Evolutionary conservation across 495 filamentous ascomycete genomes (phyloP).

Genomic region (Paragyromitra xinjiangensis): DNA sequence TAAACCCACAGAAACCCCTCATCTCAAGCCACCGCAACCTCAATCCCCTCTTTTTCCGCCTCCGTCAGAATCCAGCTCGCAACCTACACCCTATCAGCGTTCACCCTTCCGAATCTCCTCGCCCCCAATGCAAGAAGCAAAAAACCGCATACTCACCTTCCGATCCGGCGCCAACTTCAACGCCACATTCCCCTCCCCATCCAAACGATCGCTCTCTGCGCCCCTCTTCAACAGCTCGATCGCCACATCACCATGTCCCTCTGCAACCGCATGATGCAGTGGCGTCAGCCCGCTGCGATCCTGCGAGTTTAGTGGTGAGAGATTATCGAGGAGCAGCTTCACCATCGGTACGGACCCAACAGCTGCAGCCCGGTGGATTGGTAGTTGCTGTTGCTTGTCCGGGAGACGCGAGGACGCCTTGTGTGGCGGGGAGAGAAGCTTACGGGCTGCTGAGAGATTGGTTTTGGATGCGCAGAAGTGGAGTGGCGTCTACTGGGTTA

Average conservation of each 20-base stretch:
- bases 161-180: conserved; percentile 85
- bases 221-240: conserved; percentile 82
- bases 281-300: conserved; percentile 85
- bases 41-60: conserved; percentile 87
- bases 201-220: conserved; percentile 81
- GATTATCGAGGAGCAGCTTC: conserved; percentile 77
- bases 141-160: conserved; percentile 64
- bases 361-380: conserved; percentile 90
- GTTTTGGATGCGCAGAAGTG: conserved; percentile 92
- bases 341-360: conserved; percentile 87
- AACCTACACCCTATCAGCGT: conserved; percentile 21
- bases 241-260: conserved; percentile 92
- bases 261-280: conserved; percentile 90
- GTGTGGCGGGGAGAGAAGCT: conserved; percentile 73
- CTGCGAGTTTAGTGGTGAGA: conserved; percentile 85
- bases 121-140: conserved; percentile 59
- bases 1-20: background rate
- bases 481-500: conserved; percentile 73
- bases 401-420: conserved; percentile 81
- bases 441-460: conserved; percentile 81
- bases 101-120: background rate
- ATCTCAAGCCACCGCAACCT: conserved; percentile 56
- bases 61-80: conserved; percentile 76
- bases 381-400: conserved; percentile 84
- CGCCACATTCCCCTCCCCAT: conserved; percentile 74